Evolutionary conservation across 2,329 filamentous ascomycete genomes (phyloP).

Genomic region (Neofusicoccum kwambonambiense): DNA sequence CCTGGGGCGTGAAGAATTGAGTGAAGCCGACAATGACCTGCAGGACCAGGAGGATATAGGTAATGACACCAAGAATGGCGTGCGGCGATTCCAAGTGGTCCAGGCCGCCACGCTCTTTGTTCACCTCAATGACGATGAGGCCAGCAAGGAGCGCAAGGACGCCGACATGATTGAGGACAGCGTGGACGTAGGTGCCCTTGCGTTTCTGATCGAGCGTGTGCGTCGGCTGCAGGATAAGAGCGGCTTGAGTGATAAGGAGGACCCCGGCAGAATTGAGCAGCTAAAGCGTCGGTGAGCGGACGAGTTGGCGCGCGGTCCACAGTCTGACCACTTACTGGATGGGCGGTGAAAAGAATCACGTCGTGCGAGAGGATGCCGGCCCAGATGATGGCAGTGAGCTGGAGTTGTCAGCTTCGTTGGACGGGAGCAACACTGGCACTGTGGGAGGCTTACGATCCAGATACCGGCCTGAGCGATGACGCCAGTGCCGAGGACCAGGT

Average conservation of each 20-base stretch:
- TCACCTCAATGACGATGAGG: slow-evolving; percentile 72
- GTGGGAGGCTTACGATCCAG: slow-evolving; percentile 56
- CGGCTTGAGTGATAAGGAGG: slow-evolving; percentile 73
- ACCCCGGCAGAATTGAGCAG: slow-evolving; percentile 63
- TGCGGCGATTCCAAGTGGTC: slow-evolving; percentile 78
- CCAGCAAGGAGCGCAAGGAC: slow-evolving; percentile 63
- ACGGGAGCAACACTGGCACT: neutral
- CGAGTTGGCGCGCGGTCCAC: slow-evolving; percentile 15
- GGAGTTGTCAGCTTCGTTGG: slow-evolving; percentile 1
- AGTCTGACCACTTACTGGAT: slow-evolving; percentile 64
- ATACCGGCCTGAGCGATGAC: slow-evolving; percentile 76
- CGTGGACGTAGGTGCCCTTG: slow-evolving; percentile 63
- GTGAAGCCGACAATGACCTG: slow-evolving; percentile 80
- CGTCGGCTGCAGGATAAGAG: slow-evolving; percentile 86
- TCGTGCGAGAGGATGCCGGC: slow-evolving; percentile 67
- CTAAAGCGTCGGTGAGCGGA: slow-evolving; percentile 27
- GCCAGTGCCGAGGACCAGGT: slow-evolving; percentile 84
- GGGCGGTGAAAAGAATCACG: slow-evolving; percentile 80
- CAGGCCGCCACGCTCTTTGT: slow-evolving; percentile 70
- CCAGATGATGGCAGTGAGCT: slow-evolving; percentile 76
- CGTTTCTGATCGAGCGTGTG: slow-evolving; percentile 72
- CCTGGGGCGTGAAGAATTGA: slow-evolving; percentile 70
- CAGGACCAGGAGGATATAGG: slow-evolving; percentile 65
- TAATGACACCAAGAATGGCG: slow-evolving; percentile 76
- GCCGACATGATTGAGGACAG: slow-evolving; percentile 65